A percentile compares a stretch with the other conserved stretches of the same genome.
These are phyloP conservation scores for Cladophialophora chaetospira DNA, from an alignment of 2,329 filamentous ascomycete genomes.

Conservation along the genomic window DNA sequence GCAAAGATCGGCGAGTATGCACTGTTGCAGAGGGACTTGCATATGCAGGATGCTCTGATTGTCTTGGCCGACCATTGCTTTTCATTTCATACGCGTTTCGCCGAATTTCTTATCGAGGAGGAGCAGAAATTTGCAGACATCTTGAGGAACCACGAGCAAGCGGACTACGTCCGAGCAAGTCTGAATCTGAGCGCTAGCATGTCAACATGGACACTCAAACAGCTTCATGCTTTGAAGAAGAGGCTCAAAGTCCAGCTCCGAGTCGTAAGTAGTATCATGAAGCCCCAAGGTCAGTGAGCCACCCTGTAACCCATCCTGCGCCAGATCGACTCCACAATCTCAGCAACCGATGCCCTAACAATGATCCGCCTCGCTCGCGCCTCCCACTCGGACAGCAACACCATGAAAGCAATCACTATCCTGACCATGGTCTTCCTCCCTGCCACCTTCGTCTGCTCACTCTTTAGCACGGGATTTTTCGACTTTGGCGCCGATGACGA, in stretches of 20 bases:
- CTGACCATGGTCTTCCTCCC: conserved; percentile 40
- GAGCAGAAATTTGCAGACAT: neutral
- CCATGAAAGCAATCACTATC: conserved; percentile 40
- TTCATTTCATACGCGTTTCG: conserved; percentile 1
- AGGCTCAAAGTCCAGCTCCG: conserved; percentile 10
- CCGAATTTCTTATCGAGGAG: neutral
- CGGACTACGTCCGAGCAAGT: neutral
- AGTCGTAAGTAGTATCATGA: neutral
- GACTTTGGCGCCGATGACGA: neutral
- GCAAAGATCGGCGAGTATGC: conserved; percentile 12
- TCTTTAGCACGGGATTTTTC: conserved; percentile 24
- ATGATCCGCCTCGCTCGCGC: conserved; percentile 12
- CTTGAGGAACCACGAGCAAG: neutral
- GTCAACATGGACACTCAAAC: conserved; percentile 9
- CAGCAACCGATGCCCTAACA: conserved; percentile 11
- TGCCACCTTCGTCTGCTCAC: conserved; percentile 38
- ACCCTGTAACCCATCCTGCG: neutral
- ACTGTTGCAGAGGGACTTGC: conserved; percentile 5
- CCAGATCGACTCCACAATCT: conserved; percentile 12
- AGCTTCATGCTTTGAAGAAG: conserved; percentile 1
- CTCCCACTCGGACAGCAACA: conserved; percentile 2
- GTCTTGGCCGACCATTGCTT: conserved; percentile 10
- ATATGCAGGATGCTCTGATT: conserved; percentile 14
- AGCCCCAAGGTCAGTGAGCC: neutral
- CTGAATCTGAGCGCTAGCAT: conserved; percentile 3